Evolutionary conservation across 192 early-diverging fungal species (phyloP), one percentile per base, ranked within the genome.

Genomic region (Lunasporangiospora selenospora): DNA sequence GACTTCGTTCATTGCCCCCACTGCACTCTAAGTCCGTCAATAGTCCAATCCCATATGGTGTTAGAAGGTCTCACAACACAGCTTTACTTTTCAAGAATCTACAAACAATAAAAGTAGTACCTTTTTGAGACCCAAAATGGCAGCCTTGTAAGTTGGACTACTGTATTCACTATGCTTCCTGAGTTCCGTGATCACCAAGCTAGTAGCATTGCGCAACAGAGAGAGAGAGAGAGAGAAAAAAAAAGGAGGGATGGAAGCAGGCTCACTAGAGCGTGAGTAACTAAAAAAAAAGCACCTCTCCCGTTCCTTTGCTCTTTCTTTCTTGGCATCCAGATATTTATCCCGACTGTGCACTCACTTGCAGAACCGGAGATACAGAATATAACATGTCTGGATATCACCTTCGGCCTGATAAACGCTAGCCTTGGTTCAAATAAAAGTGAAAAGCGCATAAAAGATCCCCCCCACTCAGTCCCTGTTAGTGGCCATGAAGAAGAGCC

Each of bases 291-390:
- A n/a, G n/a, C n/a, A n/a, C n/a, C n/a, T n/a, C n/a, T n/a, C n/a
- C n/a, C n/a, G n/a, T n/a, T n/a, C n/a, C n/a, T n/a, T n/a, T n/a
- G n/a, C n/a, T n/a, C n/a, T n/a, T n/a, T n/a, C n/a, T n/a, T n/a
- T n/a, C n/a, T n/a, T n/a, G n/a, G n/a, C n/a, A n/a, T n/a, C n/a
- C 18, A 26, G 27, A 38, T 29, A 13, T 31, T 36, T 43, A 10
- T 19, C 32, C 11, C 10, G 30, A 31, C 8, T 51, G 2, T 3
- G 5, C 3, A 23, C 82, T 36, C 73, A 85, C 82, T 70, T 84
- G 47, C 79, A 80, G 62, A 85, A 90, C 5, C 84, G 80, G 79
- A 93, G 75, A 57, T 88, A 90, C 31, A 84, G 73, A n/a, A 89
- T 78, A 51, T 93, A 93, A 2, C 89, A 88, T 21, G 80, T 80